Conservation (phyloP, 1,139 yeast species). For the Pichia norvegensis region DNA sequence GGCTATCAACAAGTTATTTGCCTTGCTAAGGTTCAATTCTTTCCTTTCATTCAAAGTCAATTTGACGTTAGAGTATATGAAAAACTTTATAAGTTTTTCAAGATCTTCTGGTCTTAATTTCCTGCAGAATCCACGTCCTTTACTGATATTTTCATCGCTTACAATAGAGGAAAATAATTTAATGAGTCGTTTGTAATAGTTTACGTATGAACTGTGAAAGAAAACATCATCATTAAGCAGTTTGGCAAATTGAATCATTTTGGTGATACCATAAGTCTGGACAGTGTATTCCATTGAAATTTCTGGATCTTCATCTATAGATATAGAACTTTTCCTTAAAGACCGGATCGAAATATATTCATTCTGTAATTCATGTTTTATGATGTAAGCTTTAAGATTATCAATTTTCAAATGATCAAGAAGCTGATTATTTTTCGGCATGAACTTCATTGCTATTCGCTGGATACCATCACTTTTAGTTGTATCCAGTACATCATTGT, state of each 20-base stretch:
- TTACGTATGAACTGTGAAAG: conserved; percentile 5
- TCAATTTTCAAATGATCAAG: not conserved
- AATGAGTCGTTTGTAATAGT: conserved; percentile 4
- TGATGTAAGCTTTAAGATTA: conserved; percentile 9
- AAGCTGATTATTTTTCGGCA: not conserved
- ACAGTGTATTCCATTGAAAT: conserved; percentile 6
- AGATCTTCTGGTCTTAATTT: conserved; percentile 11
- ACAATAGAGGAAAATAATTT: conserved; percentile 1
- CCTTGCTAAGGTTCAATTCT: conserved; percentile 2
- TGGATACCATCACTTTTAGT: not conserved
- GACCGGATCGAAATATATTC: conserved; percentile 7
- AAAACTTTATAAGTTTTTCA: conserved; percentile 6
- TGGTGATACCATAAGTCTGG: conserved; percentile 7
- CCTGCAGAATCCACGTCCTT: conserved; percentile 2
- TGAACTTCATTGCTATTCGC: not conserved
- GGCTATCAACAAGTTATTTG: not conserved
- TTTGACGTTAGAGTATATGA: conserved; percentile 6
- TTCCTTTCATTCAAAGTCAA: not conserved
- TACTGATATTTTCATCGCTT: not conserved
- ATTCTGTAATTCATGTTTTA: conserved; percentile 9
- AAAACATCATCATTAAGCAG: conserved; percentile 8
- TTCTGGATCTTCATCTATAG: not conserved
- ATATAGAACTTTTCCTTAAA: conserved; percentile 1
- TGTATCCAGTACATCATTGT: conserved; percentile 2
- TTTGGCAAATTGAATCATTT: conserved; percentile 6